Base-by-base conservation (phyloP, 768 basidiomycete species). In the Neoboletus brunneissimus region DNA sequence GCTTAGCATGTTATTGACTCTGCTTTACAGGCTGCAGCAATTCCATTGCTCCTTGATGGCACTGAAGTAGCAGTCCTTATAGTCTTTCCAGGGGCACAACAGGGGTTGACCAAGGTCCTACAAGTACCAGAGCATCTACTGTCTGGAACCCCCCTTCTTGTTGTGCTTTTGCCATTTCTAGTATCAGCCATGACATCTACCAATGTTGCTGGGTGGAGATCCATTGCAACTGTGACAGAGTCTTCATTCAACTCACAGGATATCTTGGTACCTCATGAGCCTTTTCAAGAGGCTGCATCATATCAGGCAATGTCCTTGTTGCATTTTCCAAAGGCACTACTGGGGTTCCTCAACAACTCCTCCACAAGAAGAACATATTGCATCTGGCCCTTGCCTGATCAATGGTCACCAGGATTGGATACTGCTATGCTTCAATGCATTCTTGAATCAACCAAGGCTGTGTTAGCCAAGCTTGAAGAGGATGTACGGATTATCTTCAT, bases 401-500 rank as follows among this genome's bases (percentile, higher is more conserved):
- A 67, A 23, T 63, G 54, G 18, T 55, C 56, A n/a, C 62, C 66
- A 27, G 74, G 74, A 18, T 49, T 77, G 44, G 84, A 86, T 59
- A 79, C 79, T 10, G 23, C 50, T 5, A 56, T 75, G 29, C 76
- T 88, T 12, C 64, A 70, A 13, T 61, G 64, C 2, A 69, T 87
- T 20, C 64, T 88, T 53, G 68, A 75, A 29, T 72, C 76, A 50
- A 79, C 74, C 54, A 66, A 72, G 23, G 80, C 81, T 13, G 67
- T 66, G 43, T 56, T 72, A 55, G 75, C 72, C 18, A 72, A 74
- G 12, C 56, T 68, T 56, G 74, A 76, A 40, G 67, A 68, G 23
- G 76, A 79, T 47, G 72, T 74, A 23, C 69, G 82, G 12, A 70
- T 83, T 23, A 64, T 89, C n/a, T 91, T 90, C 56, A 77, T 89